Conservation (phyloP, 441 rosid genomes). For the Brassica hybrid region DNA sequence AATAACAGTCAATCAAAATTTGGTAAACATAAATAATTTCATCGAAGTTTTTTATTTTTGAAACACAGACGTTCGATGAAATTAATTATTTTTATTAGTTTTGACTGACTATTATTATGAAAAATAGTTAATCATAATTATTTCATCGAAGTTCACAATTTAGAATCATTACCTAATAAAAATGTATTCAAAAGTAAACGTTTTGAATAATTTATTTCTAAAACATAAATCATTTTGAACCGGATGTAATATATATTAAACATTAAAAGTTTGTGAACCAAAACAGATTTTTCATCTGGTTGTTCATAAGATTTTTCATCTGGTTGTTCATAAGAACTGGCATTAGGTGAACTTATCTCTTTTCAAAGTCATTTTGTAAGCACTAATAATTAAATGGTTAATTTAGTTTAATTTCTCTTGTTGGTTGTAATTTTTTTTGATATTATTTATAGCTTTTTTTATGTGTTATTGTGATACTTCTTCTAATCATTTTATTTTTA, state of each 20-base stretch:
- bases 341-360: not conserved
- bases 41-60: no score
- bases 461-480: not conserved
- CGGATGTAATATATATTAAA: not conserved
- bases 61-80: no score
- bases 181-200: not conserved
- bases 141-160: not conserved
- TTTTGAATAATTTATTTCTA: not conserved
- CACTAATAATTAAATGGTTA: not conserved
- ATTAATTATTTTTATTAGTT: no score
- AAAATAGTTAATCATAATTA: not conserved
- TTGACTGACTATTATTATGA: no score
- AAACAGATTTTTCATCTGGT: not conserved
- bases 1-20: no score
- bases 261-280: not conserved
- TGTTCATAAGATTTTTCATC: no score
- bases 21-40: no score
- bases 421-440: not conserved
- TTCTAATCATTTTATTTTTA: not conserved
- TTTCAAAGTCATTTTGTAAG: not conserved
- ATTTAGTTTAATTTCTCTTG: not conserved
- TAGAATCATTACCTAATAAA: not conserved
- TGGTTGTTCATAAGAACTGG: no score
- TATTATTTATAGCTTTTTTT: no score
- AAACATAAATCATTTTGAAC: not conserved